phyloP scores from a whole-genome alignment of 2,329 filamentous ascomycete genomes.

The Fusarium xylarioides region DNA sequence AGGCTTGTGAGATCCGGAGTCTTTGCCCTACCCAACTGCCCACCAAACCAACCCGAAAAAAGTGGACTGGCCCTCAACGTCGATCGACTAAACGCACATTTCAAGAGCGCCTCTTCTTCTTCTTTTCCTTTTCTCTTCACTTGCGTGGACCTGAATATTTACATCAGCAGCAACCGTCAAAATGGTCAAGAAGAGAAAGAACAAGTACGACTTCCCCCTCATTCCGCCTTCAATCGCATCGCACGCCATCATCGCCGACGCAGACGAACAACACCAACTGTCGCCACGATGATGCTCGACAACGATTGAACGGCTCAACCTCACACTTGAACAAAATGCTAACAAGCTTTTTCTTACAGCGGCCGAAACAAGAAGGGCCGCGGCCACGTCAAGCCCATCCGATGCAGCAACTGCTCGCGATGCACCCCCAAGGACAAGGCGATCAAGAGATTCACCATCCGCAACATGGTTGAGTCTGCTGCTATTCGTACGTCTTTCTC shows the following conservation, averaged over 20 bases:
- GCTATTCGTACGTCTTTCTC: conserved; percentile 86
- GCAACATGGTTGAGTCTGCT: conserved; percentile 99
- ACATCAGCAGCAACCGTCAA: conserved; percentile 62
- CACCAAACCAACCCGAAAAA: conserved; percentile 12
- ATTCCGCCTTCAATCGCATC: conserved; percentile 29
- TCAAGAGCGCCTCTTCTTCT: conserved; percentile 43
- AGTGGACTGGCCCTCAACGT: conserved; percentile 33
- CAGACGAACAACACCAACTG: conserved; percentile 21
- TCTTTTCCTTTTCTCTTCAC: conserved; percentile 30
- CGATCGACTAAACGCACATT: conserved; percentile 44
- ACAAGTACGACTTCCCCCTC: conserved; percentile 62
- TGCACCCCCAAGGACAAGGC: conserved; percentile 99
- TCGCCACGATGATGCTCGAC: conserved; percentile 8
- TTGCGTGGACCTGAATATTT: conserved; percentile 48
- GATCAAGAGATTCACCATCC: conserved; percentile 99
- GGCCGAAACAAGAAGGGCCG: conserved; percentile 99
- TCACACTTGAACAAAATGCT: conserved; percentile 17
- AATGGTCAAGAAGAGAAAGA: conserved; percentile 79
- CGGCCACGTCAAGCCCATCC: conserved; percentile 99
- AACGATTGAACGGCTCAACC: conserved; percentile 15
- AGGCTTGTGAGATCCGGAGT: background rate
- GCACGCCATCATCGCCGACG: conserved; percentile 27
- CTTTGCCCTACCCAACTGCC: conserved; percentile 32
- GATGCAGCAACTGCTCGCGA: conserved; percentile 76
- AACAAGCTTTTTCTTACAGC: conserved; percentile 59